These are phyloP conservation scores for Hypoxylon sp. DNA, from an alignment of 2,329 filamentous ascomycete genomes.

Conservation along the genomic window DNA sequence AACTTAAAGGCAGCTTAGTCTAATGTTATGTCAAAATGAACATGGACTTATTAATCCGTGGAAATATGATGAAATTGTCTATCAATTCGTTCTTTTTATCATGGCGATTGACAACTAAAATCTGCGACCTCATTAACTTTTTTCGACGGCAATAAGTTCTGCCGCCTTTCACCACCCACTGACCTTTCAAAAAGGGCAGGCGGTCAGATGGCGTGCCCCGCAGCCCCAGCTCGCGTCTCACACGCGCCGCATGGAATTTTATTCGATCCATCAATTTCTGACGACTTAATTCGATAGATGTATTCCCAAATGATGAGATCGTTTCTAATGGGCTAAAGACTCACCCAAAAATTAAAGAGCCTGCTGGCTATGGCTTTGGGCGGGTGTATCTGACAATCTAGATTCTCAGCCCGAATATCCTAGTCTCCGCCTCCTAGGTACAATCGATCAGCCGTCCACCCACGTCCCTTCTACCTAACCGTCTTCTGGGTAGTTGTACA, in stretches of 20 bases:
- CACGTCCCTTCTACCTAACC: neutral
- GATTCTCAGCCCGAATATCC: neutral
- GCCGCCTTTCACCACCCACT: conserved; percentile 4
- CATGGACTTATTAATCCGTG: neutral
- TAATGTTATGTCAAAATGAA: neutral
- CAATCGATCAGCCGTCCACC: neutral
- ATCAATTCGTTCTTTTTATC: neutral
- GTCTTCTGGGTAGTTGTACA: neutral
- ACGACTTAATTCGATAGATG: too few species aligned
- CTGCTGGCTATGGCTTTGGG: too few species aligned
- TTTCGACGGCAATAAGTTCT: conserved; percentile 14
- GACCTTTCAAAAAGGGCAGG: conserved; percentile 12
- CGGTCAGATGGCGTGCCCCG: conserved; percentile 19
- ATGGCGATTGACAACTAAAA: neutral
- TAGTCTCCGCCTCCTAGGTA: neutral
- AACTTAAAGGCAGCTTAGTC: neutral
- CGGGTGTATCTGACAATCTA: too few species aligned
- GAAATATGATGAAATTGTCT: neutral
- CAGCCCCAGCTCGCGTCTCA: neutral
- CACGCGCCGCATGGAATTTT: neutral
- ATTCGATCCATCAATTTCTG: too few species aligned
- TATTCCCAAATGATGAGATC: too few species aligned
- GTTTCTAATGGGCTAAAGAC: too few species aligned
- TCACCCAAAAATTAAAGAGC: too few species aligned
- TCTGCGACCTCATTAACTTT: neutral